Conservation (phyloP, 192 early-diverging fungal species). For the Phycomyces blakesleeanus region DNA sequence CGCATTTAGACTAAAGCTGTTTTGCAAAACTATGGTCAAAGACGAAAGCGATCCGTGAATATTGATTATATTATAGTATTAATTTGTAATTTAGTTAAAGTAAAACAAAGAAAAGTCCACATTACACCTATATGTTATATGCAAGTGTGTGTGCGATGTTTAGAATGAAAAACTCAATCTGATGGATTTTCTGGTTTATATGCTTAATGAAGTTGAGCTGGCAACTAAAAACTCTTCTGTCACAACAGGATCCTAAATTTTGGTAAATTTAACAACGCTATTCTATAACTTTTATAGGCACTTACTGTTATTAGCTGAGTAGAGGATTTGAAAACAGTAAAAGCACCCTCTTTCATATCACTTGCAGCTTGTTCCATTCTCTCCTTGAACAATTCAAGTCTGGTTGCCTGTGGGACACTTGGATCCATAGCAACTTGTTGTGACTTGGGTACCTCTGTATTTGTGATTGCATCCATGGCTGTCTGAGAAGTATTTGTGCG, state of each 20-base stretch:
- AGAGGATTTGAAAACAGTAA: slow-evolving; percentile 23
- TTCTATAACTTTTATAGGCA: not conserved
- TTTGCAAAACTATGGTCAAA: slow-evolving; percentile 44
- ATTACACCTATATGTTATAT: no score
- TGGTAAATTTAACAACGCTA: not conserved
- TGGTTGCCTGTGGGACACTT: slow-evolving; percentile 12
- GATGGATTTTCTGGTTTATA: not conserved
- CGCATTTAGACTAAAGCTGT: slow-evolving; percentile 81
- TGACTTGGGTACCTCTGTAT: slow-evolving; percentile 23
- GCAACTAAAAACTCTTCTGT: slow-evolving; percentile 17
- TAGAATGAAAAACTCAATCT: not conserved
- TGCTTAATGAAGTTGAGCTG: no score
- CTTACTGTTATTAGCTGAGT: slow-evolving; percentile 19
- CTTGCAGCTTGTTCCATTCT: slow-evolving; percentile 20
- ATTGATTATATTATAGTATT: no score
- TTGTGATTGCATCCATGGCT: slow-evolving; percentile 30
- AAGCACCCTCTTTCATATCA: slow-evolving; percentile 26
- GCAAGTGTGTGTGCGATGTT: no score
- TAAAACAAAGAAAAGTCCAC: no score
- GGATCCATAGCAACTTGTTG: slow-evolving; percentile 20
- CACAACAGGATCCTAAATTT: slow-evolving; percentile 20
- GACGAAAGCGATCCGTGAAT: not conserved
- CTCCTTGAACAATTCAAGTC: slow-evolving; percentile 24
- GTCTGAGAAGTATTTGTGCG: slow-evolving; percentile 2
- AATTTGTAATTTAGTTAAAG: no score